Evolutionary conservation across 2,329 filamentous ascomycete genomes (phyloP).

Genomic region (Sphaceloma murrayae): DNA sequence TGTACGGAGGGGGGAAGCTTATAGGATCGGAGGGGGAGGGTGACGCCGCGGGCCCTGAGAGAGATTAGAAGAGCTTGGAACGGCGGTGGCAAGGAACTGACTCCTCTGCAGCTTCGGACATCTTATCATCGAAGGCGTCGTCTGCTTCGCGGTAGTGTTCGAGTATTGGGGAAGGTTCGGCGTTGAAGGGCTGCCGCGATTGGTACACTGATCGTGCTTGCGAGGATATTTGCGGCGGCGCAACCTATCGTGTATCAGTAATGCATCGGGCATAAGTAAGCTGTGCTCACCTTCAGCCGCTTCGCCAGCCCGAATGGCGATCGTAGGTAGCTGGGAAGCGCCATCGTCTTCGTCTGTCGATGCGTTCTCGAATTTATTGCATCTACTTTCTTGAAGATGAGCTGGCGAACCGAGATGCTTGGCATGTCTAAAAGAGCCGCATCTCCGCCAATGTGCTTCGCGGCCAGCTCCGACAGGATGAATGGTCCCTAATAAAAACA

Average conservation of each 20-base stretch:
- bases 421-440: too few relatives aligned
- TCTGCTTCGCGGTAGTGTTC: constrained; percentile 17
- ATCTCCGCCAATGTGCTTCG: too few relatives aligned
- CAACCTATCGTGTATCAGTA: constrained; percentile 15
- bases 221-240: constrained; percentile 17
- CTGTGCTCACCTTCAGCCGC: constrained; percentile 35
- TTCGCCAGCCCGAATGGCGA: constrained; percentile 36
- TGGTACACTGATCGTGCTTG: constrained; percentile 18
- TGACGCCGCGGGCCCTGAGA: constrained; percentile 20
- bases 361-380: background rate
- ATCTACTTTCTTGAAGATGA: background rate
- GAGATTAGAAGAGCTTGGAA: constrained; percentile 17
- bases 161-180: constrained; percentile 16
- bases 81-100: background rate
- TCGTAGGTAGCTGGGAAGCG: constrained; percentile 36
- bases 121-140: constrained; percentile 19
- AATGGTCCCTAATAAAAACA: too few relatives aligned
- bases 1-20: constrained; percentile 19
- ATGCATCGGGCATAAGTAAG: background rate
- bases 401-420: background rate
- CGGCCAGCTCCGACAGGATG: too few relatives aligned
- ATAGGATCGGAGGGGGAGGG: constrained; percentile 19
- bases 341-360: constrained; percentile 30
- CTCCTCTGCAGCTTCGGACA: constrained; percentile 17
- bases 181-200: constrained; percentile 20